Percentiles rank a stretch among this genome's conserved stretches.
Evolutionary conservation across 2,329 filamentous ascomycete species (phyloP).

Genomic region (Hypomyces rosellus): DNA sequence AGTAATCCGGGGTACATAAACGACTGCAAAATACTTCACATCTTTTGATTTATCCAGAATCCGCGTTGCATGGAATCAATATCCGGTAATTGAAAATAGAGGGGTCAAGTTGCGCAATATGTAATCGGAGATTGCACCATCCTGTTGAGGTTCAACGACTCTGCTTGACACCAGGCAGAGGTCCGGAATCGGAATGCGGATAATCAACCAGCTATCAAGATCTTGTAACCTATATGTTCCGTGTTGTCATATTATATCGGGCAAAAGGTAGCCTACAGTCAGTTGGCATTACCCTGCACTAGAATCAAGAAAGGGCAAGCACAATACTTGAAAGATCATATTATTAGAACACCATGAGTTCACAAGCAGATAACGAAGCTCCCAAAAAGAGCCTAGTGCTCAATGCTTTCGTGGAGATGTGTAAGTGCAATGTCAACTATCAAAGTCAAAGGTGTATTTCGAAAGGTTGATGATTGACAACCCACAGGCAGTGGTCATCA

Average conservation of each 20-base stretch:
- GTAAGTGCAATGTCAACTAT: constrained; percentile 17
- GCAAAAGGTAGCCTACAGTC: no score
- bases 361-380: not conserved
- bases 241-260: not conserved
- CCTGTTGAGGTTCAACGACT: not conserved
- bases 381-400: constrained; percentile 35
- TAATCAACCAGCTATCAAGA: constrained; percentile 2
- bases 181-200: not conserved
- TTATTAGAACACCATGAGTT: constrained; percentile 7
- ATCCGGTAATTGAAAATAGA: not conserved
- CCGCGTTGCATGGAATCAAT: no score
- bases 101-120: constrained; percentile 5
- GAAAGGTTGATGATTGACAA: constrained; percentile 1
- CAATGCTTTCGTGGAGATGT: constrained; percentile 38
- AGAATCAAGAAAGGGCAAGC: constrained; percentile 3
- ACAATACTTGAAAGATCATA: constrained; percentile 6
- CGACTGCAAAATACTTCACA: no score
- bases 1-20: no score
- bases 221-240: constrained; percentile 2
- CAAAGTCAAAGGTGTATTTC: not conserved
- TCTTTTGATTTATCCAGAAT: constrained; percentile 1
- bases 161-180: not conserved
- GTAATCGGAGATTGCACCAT: constrained; percentile 8
- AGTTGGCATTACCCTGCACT: not conserved
- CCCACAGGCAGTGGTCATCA: constrained; percentile 37